Evolutionary conservation across 1,139 yeast genomes (phyloP).

Genomic region (Candida dubliniensis): DNA sequence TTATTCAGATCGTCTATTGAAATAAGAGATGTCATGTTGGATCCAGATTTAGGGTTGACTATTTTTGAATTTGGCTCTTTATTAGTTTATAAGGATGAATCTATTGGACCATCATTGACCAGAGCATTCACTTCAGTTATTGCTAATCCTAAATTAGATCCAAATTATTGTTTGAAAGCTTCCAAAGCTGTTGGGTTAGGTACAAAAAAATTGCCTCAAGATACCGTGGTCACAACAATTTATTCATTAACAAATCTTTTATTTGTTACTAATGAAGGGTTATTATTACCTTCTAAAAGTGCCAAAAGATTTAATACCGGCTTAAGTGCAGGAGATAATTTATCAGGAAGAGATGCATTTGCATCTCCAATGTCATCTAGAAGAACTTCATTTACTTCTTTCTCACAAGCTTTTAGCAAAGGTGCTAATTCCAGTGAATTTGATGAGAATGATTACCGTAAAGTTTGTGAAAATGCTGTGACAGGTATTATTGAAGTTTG

Average conservation of each 20-base stretch:
- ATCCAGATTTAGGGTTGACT: constrained; percentile 46
- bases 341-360: constrained; percentile 6
- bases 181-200: constrained; percentile 47
- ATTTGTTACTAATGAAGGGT: constrained; percentile 51
- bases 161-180: constrained; percentile 33
- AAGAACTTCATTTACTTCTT: constrained; percentile 20
- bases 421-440: constrained; percentile 18
- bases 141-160: constrained; percentile 40
- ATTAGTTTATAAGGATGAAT: constrained; percentile 47
- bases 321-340: constrained; percentile 6
- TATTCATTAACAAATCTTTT: constrained; percentile 80
- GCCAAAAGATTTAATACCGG: constrained; percentile 19
- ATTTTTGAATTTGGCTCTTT: constrained; percentile 57
- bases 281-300: constrained; percentile 22
- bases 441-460: constrained; percentile 32
- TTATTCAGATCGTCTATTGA: constrained; percentile 41
- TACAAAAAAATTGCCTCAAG: constrained; percentile 60
- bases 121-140: constrained; percentile 52
- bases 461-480: constrained; percentile 61
- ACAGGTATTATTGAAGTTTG: constrained; percentile 74
- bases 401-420: constrained; percentile 14
- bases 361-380: constrained; percentile 16
- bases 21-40: constrained; percentile 45
- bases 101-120: constrained; percentile 48
- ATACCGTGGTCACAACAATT: constrained; percentile 81